Base-by-base conservation (phyloP, 306 rosid genomes). In the Cajanus cajan region DNA sequence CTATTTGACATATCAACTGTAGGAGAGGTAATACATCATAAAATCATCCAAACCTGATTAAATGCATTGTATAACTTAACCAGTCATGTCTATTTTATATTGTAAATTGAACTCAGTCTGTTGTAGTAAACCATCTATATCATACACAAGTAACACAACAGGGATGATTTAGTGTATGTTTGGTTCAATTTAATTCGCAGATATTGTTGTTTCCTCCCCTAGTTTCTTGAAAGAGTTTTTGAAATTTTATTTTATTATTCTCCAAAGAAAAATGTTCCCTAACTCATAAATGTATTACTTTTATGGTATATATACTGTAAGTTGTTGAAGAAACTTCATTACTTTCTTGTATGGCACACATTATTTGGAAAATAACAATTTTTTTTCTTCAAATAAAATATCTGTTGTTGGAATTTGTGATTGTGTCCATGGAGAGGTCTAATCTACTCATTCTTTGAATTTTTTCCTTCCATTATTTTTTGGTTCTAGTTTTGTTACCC, bases 11-110 rank as follows among this genome's bases (percentile, higher is more conserved):
- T 22, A 9, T 3, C 52, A 45, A 39, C 9, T 45, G 16, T 11
- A n/a, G 48, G 58, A 58, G 81, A 73, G 77, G 81, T 81, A 75
- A 44, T 74, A 21, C 54, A 14, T 74, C n/a, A 5, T 48, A 45
- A 54, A 41, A 55, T 10, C 8, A 10, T 55, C 25, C 71, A 67
- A 55, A 66, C 14, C 9, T 4, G 18, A 39, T 25, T 41, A 6
- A 43, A 0, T 48, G 7, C 39, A 37, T 8, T 66, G 4, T 36
- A 0, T 21, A 48, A 47, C 36, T 16, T 6, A 22, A 37, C 15
- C 28, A 5, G 15, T 54, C 33, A 54, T 47, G 33, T 65, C 16
- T 47, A 11, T 13, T 6, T 33, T 7, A 18, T 25, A 5, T 43
- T 54, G 37, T 25, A 18, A 54, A 61, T 36, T 37, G 18, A 48